A percentile compares a stretch with the other conserved stretches of the same genome.
phyloP scores from a whole-genome alignment of 129 eudicot species.

The Flaveria linearis region DNA sequence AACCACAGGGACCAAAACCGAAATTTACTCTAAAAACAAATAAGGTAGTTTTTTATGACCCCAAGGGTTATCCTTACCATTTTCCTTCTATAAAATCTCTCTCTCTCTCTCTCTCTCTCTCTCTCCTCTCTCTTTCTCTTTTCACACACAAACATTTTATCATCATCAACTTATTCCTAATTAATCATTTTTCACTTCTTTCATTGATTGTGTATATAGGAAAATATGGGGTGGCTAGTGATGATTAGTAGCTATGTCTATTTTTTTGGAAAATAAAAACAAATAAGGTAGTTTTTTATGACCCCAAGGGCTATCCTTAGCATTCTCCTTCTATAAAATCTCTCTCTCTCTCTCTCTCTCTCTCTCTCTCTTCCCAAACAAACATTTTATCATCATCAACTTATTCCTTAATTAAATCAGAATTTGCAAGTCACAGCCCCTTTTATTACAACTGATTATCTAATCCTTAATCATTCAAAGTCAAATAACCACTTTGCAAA shows the following conservation, averaged over 20 bases:
- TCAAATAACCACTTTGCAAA: not conserved
- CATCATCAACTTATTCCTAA: not conserved
- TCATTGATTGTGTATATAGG: too few species aligned
- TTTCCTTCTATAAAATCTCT: not conserved
- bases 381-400: not conserved
- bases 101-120: not conserved
- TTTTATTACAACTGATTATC: too few species aligned
- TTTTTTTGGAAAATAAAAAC: not conserved
- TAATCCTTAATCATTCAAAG: not conserved
- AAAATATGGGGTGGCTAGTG: too few species aligned
- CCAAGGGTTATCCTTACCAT: not conserved
- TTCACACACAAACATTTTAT: not conserved
- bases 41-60: not conserved
- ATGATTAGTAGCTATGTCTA: too few species aligned
- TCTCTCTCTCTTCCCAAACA: not conserved
- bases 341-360: not conserved
- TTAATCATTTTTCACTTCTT: too few species aligned
- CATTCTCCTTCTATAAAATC: not conserved
- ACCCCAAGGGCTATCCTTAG: not conserved
- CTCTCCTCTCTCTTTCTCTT: too few species aligned
- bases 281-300: not conserved
- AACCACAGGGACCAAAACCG: too few species aligned
- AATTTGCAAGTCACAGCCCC: too few species aligned
- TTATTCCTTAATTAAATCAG: not conserved
- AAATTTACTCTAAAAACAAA: not conserved